Evolutionary conservation across 192 early-diverging fungal species (phyloP), one percentile per base, ranked within the genome.

Genomic region (Coemansia sp.): DNA sequence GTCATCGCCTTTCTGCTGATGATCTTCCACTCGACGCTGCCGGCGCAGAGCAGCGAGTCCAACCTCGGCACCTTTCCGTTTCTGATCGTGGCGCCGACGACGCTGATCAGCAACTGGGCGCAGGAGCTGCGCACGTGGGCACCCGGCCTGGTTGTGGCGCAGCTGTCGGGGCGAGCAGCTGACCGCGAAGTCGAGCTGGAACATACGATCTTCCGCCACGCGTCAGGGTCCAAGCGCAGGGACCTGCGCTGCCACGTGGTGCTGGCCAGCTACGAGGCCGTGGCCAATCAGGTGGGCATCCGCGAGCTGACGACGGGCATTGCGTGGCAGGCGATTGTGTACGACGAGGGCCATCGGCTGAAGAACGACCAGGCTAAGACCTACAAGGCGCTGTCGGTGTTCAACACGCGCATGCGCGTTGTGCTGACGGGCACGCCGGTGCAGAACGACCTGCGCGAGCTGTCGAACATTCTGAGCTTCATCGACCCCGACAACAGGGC

Each of bases 401-500:
- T 97, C 68, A 66, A 87, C 34, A 90, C 93, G 3, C 85, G 86
- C 31, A 95, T 95, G 74, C 91, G 98, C 1, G 80, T 98, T 0
- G 78, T 99, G 41, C 94, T 99, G 66, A 99, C 98, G 0, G 98
- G 98, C 22, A 99, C 98, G 7, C 97, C 97, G 22, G 84, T 99
- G 55, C 96, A 98, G 76, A 99, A 99, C 84, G 90, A 88, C 46
- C 85, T 98, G 38, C 89, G 93, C 68, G 98, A 99, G 75, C 80
- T 98, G 22, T 85, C 93, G 15, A 87, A 91, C 2, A 71, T 99
- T 1, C 83, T 97, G 50, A 87, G 93, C 52, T 99, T 98, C 75
- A 73, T 99, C 58, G 96, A 93, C 85, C 95, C 96, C 1, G 88
- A 83, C 47, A 88, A 89, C 65, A 87, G 91, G 40, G 87, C 87